Conservation (phyloP, 768 basidiomycete genomes). For the Termitomyces sp. region DNA sequence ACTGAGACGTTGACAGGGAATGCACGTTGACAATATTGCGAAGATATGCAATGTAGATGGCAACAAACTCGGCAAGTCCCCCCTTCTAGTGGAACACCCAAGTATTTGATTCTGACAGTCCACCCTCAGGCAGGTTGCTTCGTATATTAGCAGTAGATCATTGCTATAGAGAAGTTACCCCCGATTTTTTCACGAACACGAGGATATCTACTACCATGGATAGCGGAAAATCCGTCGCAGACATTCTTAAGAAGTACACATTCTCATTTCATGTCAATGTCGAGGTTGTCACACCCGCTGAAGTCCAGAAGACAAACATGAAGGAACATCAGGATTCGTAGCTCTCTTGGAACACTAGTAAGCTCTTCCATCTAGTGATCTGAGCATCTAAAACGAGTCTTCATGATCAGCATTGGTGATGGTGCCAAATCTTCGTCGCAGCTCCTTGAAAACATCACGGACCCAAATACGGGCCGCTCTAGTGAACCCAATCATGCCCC, state of each 20-base stretch:
- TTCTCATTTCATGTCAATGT: neutral
- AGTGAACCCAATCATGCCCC: conserved; percentile 20
- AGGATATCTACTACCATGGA: conserved; percentile 33
- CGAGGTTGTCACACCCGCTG: neutral
- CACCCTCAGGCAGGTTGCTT: conserved; percentile 21
- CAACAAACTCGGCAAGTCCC: conserved; percentile 31
- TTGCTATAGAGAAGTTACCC: conserved; percentile 34
- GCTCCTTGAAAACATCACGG: conserved; percentile 25
- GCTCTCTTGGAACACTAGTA: conserved; percentile 27
- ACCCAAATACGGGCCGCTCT: conserved; percentile 21
- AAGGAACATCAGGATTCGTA: conserved; percentile 26
- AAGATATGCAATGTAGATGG: conserved; percentile 28
- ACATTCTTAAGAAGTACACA: conserved; percentile 21
- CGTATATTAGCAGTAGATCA: conserved; percentile 34
- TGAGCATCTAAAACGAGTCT: neutral
- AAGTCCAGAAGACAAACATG: conserved; percentile 29
- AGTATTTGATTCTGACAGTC: neutral
- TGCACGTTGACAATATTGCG: too few species aligned
- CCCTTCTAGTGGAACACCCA: neutral
- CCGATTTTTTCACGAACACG: conserved; percentile 36
- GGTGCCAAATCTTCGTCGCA: conserved; percentile 24
- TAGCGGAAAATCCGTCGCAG: conserved; percentile 27
- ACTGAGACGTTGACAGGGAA: conserved; percentile 18
- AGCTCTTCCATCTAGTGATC: neutral
- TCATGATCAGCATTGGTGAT: conserved; percentile 23